A percentile compares a stretch with the other conserved stretches of the same genome.
Conservation (phyloP, 306 rosid genomes). For the Begonia loranthoides region DNA sequence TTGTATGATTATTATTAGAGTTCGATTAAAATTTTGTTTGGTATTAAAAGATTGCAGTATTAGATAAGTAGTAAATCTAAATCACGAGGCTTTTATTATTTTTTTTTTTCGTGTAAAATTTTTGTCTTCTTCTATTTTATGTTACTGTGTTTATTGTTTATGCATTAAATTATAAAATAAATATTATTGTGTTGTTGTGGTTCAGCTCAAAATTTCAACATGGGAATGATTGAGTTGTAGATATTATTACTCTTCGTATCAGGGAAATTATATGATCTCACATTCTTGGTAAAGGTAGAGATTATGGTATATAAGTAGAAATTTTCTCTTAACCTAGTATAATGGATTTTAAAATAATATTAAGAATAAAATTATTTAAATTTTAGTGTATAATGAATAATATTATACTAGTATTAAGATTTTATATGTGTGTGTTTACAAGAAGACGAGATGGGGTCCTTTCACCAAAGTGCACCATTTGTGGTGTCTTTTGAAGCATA, state of each 20-base stretch:
- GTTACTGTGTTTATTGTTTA: neutral
- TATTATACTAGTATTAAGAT: too few species aligned
- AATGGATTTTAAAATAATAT: neutral
- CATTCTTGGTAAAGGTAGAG: too few species aligned
- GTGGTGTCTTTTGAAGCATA: constrained; percentile 30
- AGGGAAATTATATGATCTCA: constrained; percentile 1
- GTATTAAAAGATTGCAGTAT: neutral
- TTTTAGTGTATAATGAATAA: too few species aligned
- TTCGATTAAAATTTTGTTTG: too few species aligned
- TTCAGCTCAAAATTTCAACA: too few species aligned
- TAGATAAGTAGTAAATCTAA: neutral
- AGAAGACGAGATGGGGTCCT: constrained; percentile 18
- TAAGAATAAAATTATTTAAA: too few species aligned
- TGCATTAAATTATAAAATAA: neutral
- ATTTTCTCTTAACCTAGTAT: neutral
- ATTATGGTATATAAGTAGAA: neutral
- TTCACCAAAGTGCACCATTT: constrained; percentile 40
- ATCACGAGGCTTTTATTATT: neutral
- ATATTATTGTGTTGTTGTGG: too few species aligned
- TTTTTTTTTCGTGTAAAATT: neutral
- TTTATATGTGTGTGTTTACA: constrained; percentile 5
- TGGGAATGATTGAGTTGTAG: constrained; percentile 19
- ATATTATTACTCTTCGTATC: constrained; percentile 13
- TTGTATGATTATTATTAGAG: too few species aligned
- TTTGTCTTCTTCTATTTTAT: constrained; percentile 9